These are phyloP conservation scores for Eutrema salsugineum DNA, from an alignment of 441 rosid genomes.

Conservation along the genomic window DNA sequence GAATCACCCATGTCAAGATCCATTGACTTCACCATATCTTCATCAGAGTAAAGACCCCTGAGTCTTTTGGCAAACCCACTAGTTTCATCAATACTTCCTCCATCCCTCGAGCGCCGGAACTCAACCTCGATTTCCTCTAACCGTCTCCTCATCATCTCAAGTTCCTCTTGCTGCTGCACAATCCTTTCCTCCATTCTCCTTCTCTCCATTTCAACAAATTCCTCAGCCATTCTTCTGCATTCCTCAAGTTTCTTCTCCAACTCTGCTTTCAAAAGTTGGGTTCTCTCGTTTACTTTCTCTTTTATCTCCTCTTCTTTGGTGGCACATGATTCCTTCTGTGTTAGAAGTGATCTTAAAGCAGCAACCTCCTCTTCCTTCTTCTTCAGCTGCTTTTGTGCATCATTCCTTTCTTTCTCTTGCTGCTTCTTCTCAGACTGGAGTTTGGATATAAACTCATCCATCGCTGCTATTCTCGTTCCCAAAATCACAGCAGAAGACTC, in stretches of 20 bases:
- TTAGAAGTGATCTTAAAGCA: conserved; percentile 50
- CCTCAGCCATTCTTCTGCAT: conserved; percentile 82
- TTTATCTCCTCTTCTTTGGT: conserved; percentile 74
- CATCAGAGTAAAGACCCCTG: conserved; percentile 56
- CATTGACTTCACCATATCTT: conserved; percentile 97
- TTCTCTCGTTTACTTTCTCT: conserved; percentile 65
- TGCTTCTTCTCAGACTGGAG: conserved; percentile 87
- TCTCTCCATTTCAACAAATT: conserved; percentile 81
- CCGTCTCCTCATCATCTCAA: conserved; percentile 74
- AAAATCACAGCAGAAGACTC: conserved; percentile 60
- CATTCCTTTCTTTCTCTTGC: conserved; percentile 72
- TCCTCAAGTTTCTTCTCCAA: conserved; percentile 76
- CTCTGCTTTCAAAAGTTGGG: conserved; percentile 47
- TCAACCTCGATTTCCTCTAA: conserved; percentile 77
- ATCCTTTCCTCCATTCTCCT: conserved; percentile 93
- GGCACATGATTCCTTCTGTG: conserved; percentile 44
- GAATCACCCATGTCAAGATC: conserved; percentile 88
- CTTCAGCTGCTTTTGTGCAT: conserved; percentile 65
- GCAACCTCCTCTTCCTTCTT: conserved; percentile 86
- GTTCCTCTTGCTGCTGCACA: conserved; percentile 85
- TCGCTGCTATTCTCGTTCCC: conserved; percentile 78
- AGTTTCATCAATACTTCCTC: conserved; percentile 38
- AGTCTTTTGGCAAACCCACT: conserved; percentile 77
- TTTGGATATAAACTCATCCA: conserved; percentile 85
- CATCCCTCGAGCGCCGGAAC: conserved; percentile 39